A percentile compares a stretch with the other conserved stretches of the same genome.
Conservation (phyloP, 441 rosid species). For the Viola pubescens region DNA sequence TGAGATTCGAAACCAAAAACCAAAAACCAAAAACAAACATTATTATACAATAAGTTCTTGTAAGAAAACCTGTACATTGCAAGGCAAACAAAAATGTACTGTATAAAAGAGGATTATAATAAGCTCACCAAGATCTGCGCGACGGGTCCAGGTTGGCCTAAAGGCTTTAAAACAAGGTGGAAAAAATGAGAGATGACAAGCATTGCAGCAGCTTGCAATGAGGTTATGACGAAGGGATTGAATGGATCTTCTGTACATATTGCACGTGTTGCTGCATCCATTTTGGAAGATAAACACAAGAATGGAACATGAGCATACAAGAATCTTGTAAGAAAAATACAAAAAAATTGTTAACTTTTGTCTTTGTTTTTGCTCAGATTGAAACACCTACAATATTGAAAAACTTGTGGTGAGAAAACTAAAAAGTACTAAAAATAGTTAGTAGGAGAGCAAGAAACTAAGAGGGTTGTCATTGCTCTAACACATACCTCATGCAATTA, state of each 20-base stretch:
- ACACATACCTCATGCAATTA: too few relatives aligned
- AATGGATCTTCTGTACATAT: conserved; percentile 28
- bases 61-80: not conserved
- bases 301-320: not conserved
- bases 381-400: too few relatives aligned
- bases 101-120: too few relatives aligned
- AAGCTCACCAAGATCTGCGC: conserved; percentile 54
- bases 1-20: not conserved
- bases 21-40: not conserved
- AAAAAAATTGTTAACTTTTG: not conserved
- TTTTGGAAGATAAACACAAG: conserved; percentile 1
- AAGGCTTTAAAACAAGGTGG: conserved; percentile 52
- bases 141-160: conserved; percentile 69
- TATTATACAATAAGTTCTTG: not conserved
- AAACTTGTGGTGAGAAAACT: too few relatives aligned
- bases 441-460: too few relatives aligned
- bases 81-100: not conserved
- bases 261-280: conserved; percentile 21
- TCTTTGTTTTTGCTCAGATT: too few relatives aligned
- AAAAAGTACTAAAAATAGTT: too few relatives aligned
- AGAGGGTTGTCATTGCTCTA: too few relatives aligned
- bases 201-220: conserved; percentile 48
- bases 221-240: conserved; percentile 50
- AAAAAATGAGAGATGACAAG: conserved; percentile 63
- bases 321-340: not conserved